Evolutionary conservation across 2,329 filamentous ascomycete genomes (phyloP), one percentile per base, ranked within the genome.

Genomic region (Amylocarpus encephaloides): DNA sequence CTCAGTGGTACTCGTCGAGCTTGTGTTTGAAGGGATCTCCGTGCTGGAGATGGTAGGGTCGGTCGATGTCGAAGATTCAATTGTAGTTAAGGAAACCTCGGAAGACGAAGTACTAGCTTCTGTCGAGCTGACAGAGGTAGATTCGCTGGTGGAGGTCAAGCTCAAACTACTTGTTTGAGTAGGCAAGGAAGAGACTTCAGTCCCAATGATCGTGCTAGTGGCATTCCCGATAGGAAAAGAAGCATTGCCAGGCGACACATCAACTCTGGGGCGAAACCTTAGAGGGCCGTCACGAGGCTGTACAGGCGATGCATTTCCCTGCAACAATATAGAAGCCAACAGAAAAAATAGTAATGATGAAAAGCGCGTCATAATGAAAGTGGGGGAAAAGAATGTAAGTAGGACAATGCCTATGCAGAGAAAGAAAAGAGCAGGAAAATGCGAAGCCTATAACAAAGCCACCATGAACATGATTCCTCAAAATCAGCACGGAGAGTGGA

Each of bases 321-420:
- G 30, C 16, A 44, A 26, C 6, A 44, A 44, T 18, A 35, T 16
- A 18, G 30, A 43, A 0, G 26, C 11, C 22, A 29, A 44, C 33
- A 44, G 32, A 12, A 44, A 44, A 44, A 44, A 13, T 13, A 44
- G 26, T 19, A 44, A 22, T 6, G 29, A 34, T 13, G 42, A 33
- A 15, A 33, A 34, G 15, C 34, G 32, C 18, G 15, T 16, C 42
- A 44, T 44, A 29, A 44, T 22, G 15, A 30, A 33, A 44, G 19
- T 11, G 13, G 22, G 34, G 9, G 3, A 33, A 44, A 44, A 11
- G 42, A 44, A 6, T 44, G 42, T 19, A 33, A 35, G 26, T 44
- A 16, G 42, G 42, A 44, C 15, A 44, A 35, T 35, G 26, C 42
- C 42, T 44, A 44, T 33, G 26, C n/a, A 44, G 15, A 30, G 34